Evolutionary conservation across 2,329 filamentous ascomycete species (phyloP), one percentile per base, ranked within the genome.

Genomic region (Blastomyces parvus): DNA sequence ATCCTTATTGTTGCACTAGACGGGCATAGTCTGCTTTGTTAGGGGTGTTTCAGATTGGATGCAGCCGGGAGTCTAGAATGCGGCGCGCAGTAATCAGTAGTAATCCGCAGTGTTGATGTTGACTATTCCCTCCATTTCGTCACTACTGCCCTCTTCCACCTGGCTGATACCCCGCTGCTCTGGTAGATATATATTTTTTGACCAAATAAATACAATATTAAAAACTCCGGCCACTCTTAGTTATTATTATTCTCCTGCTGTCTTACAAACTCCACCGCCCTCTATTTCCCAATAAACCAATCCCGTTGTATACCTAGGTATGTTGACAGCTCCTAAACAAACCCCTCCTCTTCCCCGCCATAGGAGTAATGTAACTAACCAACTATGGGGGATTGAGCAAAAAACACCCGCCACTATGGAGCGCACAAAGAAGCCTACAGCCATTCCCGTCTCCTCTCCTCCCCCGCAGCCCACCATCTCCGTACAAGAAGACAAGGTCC

Each of bases 351-450:
- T 38, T 38, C 36, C 58, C 7, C 6, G 38, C 42, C 38, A 44
- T 19, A 17, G 40, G 38, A 44, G 40, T 44, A 44, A 52, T 17
- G 4, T 25, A 30, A 25, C 11, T 1, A 52, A 27, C 13, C 27
- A 30, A 52, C 44, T n/a, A 46, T 46, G 19, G 42, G 22, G 9
- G 2, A 46, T n/a, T 44, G n/a, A 44, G 44, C n/a, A 9, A 11
- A 19, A 9, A 46, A 46, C 42, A 46, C 38, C 40, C 33, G 44
- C n/a, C 38, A 89, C 88, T 84, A 88, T 95, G 78, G 91, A 96
- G 73, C 88, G 92, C 74, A 85, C 87, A 69, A 90, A 96, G 79
- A 94, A 91, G 74, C 90, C 91, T 63, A 82, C 86, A 61, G 87
- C 89, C 48, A 85, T 93, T 71, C 85, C 89, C 62, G 82, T 90